phyloP scores from a whole-genome alignment of 2,329 filamentous ascomycete genomes.

The Botrytis elliptica region DNA sequence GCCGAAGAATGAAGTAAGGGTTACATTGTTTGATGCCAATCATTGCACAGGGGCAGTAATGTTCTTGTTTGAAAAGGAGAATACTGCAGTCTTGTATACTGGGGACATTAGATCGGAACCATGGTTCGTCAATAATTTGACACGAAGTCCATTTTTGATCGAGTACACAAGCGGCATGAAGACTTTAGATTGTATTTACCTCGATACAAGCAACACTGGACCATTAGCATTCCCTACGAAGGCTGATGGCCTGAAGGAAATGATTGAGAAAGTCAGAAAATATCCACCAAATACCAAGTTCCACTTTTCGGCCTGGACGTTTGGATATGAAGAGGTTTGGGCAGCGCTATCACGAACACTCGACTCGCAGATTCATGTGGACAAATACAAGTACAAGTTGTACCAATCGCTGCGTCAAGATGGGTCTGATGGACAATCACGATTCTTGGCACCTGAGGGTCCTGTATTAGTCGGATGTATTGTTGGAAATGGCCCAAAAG shows the following conservation, averaged over 20 bases:
- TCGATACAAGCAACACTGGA: conserved; percentile 76
- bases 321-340: conserved; percentile 93
- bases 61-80: conserved; percentile 79
- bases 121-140: conserved; percentile 78
- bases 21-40: conserved; percentile 87
- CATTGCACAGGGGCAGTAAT: conserved; percentile 89
- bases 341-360: conserved; percentile 72
- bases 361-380: conserved; percentile 72
- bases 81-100: conserved; percentile 78
- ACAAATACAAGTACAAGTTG: conserved; percentile 73
- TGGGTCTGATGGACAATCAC: conserved; percentile 41
- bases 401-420: conserved; percentile 61
- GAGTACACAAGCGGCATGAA: conserved; percentile 69
- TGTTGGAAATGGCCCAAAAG: conserved; percentile 67
- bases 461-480: conserved; percentile 70
- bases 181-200: conserved; percentile 75
- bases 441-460: conserved; percentile 54
- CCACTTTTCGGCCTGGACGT: conserved; percentile 86
- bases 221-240: conserved; percentile 57
- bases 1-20: conserved; percentile 66
- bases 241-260: conserved; percentile 71
- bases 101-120: conserved; percentile 83
- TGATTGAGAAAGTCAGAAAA: conserved; percentile 63
- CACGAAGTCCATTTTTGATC: conserved; percentile 68
- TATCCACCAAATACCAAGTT: conserved; percentile 77